Evolutionary conservation across 345 rosid genomes (phyloP).

Genomic region (Limnanthes douglasii): DNA sequence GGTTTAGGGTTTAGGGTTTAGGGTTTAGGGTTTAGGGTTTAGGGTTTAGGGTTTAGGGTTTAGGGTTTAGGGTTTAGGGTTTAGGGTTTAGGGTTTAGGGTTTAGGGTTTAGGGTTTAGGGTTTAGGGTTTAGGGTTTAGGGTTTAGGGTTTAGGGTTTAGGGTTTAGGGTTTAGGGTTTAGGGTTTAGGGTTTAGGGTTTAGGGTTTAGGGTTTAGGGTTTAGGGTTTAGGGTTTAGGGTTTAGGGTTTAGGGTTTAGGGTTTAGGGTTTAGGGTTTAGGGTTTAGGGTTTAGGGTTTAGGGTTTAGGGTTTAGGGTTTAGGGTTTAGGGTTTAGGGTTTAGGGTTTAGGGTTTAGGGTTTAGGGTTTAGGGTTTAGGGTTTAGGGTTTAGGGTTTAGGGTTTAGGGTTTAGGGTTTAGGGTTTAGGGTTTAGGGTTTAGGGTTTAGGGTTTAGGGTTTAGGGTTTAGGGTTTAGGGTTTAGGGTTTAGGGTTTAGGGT

Average conservation of each 20-base stretch:
- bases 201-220: conserved; percentile 10
- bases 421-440: conserved; percentile 16
- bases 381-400: conserved; percentile 13
- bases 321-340: conserved; percentile 10
- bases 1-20: conserved; percentile 9
- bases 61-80: conserved; percentile 7
- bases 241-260: conserved; percentile 12
- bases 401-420: conserved; percentile 12
- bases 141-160: conserved; percentile 8
- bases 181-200: no score
- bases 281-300: conserved; percentile 7
- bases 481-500: conserved; percentile 14
- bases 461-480: conserved; percentile 12
- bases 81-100: conserved; percentile 1
- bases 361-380: conserved; percentile 13
- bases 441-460: conserved; percentile 12
- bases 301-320: conserved; percentile 10
- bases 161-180: no score
- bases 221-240: conserved; percentile 6
- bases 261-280: conserved; percentile 14
- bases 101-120: conserved; percentile 9
- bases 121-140: conserved; percentile 8
- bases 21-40: conserved; percentile 12
- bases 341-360: conserved; percentile 10
- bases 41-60: conserved; percentile 8